phyloP scores from a whole-genome alignment of 164 flowering plant genomes.

The Brasenia schreberi region DNA sequence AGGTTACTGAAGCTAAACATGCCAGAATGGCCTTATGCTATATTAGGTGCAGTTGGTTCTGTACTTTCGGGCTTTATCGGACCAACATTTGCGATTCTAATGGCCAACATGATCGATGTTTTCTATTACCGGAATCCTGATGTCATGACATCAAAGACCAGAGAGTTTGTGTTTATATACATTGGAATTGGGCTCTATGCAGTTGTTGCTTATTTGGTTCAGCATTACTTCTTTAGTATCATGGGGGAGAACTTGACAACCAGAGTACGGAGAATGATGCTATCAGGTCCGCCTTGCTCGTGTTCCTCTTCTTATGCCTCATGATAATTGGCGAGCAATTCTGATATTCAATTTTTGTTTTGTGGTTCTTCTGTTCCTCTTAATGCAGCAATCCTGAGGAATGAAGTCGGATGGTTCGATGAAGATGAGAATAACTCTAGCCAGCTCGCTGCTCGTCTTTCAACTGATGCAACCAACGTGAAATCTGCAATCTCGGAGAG shows the following conservation, averaged over 20 bases:
- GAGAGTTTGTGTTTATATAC: conserved; percentile 81
- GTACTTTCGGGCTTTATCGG: conserved; percentile 88
- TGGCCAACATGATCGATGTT: conserved; percentile 98
- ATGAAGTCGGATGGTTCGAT: conserved; percentile 98
- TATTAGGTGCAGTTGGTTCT: conserved; percentile 85
- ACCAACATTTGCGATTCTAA: conserved; percentile 92
- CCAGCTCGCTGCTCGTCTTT: conserved; percentile 79
- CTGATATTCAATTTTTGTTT: not conserved
- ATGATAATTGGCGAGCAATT: not conserved
- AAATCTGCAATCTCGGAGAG: conserved; percentile 95
- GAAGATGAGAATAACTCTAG: conserved; percentile 95
- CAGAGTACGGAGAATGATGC: conserved; percentile 96
- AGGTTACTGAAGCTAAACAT: conserved; percentile 76
- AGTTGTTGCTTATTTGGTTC: conserved; percentile 75
- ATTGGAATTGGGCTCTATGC: conserved; percentile 92
- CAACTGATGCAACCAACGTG: conserved; percentile 94
- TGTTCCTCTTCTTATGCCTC: not conserved
- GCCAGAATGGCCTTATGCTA: conserved; percentile 96
- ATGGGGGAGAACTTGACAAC: conserved; percentile 98
- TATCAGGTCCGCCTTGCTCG: conserved; percentile 47
- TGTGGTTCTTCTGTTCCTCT: not conserved
- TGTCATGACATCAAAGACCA: conserved; percentile 75
- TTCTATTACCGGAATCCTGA: conserved; percentile 72
- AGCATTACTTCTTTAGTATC: conserved; percentile 93
- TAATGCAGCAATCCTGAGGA: conserved; percentile 69